A percentile compares a stretch with the other conserved stretches of the same genome.
Conservation (phyloP, 306 rosid genomes). For the Sicyos edulis region DNA sequence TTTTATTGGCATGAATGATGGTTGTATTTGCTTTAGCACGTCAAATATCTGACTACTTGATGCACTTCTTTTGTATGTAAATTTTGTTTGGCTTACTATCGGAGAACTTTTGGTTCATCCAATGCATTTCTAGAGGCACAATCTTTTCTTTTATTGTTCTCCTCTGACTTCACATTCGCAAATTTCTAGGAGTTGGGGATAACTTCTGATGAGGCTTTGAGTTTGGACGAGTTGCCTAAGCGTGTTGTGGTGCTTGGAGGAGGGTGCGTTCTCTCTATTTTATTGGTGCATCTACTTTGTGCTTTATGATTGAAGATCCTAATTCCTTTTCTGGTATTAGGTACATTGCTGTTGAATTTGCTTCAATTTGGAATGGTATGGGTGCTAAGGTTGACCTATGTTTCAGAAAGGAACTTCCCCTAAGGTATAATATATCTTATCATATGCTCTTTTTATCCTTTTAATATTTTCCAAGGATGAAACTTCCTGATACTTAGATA, state of each 20-base stretch:
- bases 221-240: slow-evolving; percentile 85
- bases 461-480: not conserved
- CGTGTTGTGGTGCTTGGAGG: slow-evolving; percentile 82
- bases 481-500: not conserved
- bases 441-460: not conserved
- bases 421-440: slow-evolving; percentile 47
- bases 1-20: not conserved
- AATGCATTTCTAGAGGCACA: not conserved
- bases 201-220: slow-evolving; percentile 96
- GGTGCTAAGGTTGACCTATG: slow-evolving; percentile 67
- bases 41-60: not conserved
- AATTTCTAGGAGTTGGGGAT: slow-evolving; percentile 69
- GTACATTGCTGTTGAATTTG: slow-evolving; percentile 91
- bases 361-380: slow-evolving; percentile 96
- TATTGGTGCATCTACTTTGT: slow-evolving; percentile 9
- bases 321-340: slow-evolving; percentile 33
- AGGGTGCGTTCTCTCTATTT: slow-evolving; percentile 44
- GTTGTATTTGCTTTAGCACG: slow-evolving; percentile 6
- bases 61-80: not conserved
- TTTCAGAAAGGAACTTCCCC: slow-evolving; percentile 87
- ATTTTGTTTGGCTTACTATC: slow-evolving; percentile 1
- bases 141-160: slow-evolving; percentile 3
- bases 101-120: not conserved
- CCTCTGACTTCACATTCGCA: not conserved
- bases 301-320: slow-evolving; percentile 18